Conservation (phyloP, 169 alveolate genomes). For the Plasmodium reichenowi region DNA sequence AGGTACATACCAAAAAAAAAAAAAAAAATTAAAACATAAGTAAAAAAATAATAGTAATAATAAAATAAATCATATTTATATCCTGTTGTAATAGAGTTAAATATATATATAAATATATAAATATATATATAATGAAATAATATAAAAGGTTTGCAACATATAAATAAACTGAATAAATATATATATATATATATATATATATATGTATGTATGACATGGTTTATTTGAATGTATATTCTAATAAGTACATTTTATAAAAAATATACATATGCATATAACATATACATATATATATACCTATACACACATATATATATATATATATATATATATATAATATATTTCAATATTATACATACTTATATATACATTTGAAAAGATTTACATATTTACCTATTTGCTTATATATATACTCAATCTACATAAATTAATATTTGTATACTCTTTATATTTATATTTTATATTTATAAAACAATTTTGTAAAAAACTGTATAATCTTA, state of each 20-base stretch:
- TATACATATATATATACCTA: too few relatives aligned
- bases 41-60: neutral
- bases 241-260: too few relatives aligned
- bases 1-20: neutral
- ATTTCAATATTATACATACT: neutral
- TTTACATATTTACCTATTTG: neutral
- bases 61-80: neutral
- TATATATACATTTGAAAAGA: neutral
- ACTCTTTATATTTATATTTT: neutral
- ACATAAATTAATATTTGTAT: neutral
- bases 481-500: constrained; percentile 8
- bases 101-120: too few relatives aligned
- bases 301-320: neutral
- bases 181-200: neutral
- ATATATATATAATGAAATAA: too few relatives aligned
- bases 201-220: neutral
- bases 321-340: neutral
- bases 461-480: constrained; percentile 33
- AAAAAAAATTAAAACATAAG: neutral
- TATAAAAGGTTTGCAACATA: too few relatives aligned
- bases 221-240: too few relatives aligned
- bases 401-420: neutral
- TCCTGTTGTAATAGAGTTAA: too few relatives aligned
- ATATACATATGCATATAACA: too few relatives aligned
- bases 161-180: too few relatives aligned